A percentile compares a stretch with the other conserved stretches of the same genome.
These are phyloP conservation scores for Geosmithia putterillii DNA, from an alignment of 2,329 filamentous ascomycete genomes.

Conservation along the genomic window DNA sequence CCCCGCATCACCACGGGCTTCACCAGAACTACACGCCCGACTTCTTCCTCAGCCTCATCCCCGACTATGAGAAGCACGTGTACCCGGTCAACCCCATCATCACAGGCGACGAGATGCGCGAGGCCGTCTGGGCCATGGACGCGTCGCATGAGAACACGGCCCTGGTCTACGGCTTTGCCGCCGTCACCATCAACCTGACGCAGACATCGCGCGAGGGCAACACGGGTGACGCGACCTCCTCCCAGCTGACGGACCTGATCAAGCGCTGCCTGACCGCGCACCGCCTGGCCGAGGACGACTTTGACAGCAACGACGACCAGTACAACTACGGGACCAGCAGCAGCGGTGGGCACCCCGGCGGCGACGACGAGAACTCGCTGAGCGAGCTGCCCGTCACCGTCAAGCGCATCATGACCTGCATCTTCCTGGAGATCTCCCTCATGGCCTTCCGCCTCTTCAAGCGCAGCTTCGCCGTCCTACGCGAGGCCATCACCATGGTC, in stretches of 20 bases:
- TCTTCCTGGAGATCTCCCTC: constrained; percentile 39
- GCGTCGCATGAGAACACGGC: constrained; percentile 18
- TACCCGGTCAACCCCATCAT: constrained; percentile 24
- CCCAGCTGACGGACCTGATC: constrained; percentile 16
- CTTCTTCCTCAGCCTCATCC: constrained; percentile 19
- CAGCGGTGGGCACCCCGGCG: constrained; percentile 4
- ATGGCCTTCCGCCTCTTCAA: constrained; percentile 34
- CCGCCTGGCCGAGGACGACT: constrained; percentile 11
- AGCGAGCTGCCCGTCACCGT: constrained; percentile 28
- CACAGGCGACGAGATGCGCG: constrained; percentile 15
- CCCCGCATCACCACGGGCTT: neutral
- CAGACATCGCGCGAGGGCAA: constrained; percentile 10
- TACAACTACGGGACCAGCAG: neutral
- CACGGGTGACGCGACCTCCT: constrained; percentile 11
- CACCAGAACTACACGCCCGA: constrained; percentile 9
- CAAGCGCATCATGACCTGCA: constrained; percentile 33
- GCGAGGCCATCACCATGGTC: constrained; percentile 32
- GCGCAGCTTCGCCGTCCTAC: constrained; percentile 34
- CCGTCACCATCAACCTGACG: constrained; percentile 22
- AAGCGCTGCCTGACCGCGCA: constrained; percentile 14
- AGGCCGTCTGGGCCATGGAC: constrained; percentile 19
- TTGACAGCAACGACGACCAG: neutral
- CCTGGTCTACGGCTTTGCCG: constrained; percentile 20
- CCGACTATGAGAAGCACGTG: constrained; percentile 20
- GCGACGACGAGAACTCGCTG: no score